Evolutionary conservation across 2,329 filamentous ascomycete genomes (phyloP), one percentile per base, ranked within the genome.

Genomic region (Cladosporium cucumerinum): DNA sequence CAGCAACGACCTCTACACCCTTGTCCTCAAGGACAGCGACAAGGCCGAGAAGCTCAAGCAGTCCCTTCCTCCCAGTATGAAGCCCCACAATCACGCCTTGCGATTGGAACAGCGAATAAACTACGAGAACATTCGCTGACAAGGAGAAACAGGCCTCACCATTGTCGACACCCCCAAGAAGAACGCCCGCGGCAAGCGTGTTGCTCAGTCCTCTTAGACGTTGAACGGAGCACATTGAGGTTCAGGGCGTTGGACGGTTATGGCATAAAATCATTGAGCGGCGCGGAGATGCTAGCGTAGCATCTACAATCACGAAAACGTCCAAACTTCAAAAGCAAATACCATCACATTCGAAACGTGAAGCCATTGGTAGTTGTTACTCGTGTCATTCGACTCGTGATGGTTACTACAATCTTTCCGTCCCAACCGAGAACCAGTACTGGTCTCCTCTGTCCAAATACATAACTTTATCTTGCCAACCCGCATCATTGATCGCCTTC

Each of bases 1-100:
- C 90, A 70, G 74, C 62, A 88, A 89, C 79, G 89, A 95, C 87
- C 87, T 99, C 75, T 99, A 99, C 91, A 97, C 95, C 75, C 89
- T 99, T 76, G 91, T 96, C 81, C 89, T 99, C 78, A 97, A 97
- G 89, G 95, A 99, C 85, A 87, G 88, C 79, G 95, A 97, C 81
- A 98, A 98, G 92, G 96, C 94, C 83, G 95, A 98, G 86, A 99
- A 99, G 91, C 89, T 99, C 75, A 98, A 97, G 93, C 94, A 98
- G 88, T 93, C 89, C 81, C 87, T 99, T 72, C 96, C 95, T 78
- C 96, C 95, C 77, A 91, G 95, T 99, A 93, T 18, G 52, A 57
- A 54, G 18, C 26, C 26, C 25, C 14, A 18, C 12, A 21, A n/a
- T n/a, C n/a, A n/a, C n/a, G n/a, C 10, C 26, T 12, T n/a, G n/a